These are phyloP conservation scores for Sugiyamaella castrensis DNA, from an alignment of 1,139 yeast species.

Conservation along the genomic window DNA sequence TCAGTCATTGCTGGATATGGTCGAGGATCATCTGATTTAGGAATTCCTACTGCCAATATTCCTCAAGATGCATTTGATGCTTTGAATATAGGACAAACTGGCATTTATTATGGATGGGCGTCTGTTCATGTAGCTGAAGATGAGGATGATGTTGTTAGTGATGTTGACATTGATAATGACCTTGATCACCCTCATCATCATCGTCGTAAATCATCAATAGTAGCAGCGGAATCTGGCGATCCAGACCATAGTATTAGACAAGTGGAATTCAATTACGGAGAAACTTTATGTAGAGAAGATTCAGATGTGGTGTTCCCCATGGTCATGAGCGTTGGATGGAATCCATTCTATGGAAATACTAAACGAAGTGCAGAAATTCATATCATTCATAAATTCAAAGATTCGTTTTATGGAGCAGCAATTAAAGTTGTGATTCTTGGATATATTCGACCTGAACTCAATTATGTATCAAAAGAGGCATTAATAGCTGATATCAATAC, in stretches of 20 bases:
- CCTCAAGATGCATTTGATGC: slow-evolving; percentile 55
- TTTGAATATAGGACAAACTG: slow-evolving; percentile 58
- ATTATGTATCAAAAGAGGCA: slow-evolving; percentile 84
- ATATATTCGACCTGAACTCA: slow-evolving; percentile 84
- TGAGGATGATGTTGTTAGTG: neutral
- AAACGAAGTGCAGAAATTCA: slow-evolving; percentile 69
- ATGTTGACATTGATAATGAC: slow-evolving; percentile 2
- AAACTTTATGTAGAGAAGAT: slow-evolving; percentile 44
- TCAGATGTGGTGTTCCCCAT: slow-evolving; percentile 59
- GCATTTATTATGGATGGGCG: slow-evolving; percentile 91
- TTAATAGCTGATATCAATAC: slow-evolving; percentile 77
- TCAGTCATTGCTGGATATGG: slow-evolving; percentile 86
- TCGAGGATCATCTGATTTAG: slow-evolving; percentile 88
- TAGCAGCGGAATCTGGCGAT: neutral
- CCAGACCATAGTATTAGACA: slow-evolving; percentile 10
- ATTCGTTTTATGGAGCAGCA: slow-evolving; percentile 78
- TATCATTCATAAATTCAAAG: slow-evolving; percentile 66
- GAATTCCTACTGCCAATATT: slow-evolving; percentile 93
- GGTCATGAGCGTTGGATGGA: slow-evolving; percentile 96
- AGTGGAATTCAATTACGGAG: slow-evolving; percentile 61
- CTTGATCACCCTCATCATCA: neutral
- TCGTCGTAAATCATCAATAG: neutral
- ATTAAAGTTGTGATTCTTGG: slow-evolving; percentile 74
- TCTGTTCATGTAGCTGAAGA: slow-evolving; percentile 33
- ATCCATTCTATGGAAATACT: slow-evolving; percentile 82